A percentile compares a stretch with the other conserved stretches of the same genome.
Conservation (phyloP, 2,329 filamentous ascomycete genomes). For the Clonostachys rosea region DNA sequence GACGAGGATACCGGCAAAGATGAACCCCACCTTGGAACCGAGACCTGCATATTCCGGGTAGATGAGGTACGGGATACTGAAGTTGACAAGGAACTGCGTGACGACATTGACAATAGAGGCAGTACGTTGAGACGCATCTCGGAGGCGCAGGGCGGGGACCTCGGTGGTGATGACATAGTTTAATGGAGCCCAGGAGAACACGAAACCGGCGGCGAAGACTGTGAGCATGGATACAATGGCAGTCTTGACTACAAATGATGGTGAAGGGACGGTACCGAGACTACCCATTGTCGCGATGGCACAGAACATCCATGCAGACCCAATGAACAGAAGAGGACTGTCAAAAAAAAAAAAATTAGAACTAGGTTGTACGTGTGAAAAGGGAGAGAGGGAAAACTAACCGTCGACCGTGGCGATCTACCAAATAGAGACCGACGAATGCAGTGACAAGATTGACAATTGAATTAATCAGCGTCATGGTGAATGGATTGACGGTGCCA, state of each 20-base stretch:
- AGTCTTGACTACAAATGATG: conserved; percentile 8
- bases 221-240: conserved; percentile 20
- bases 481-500: conserved; percentile 17
- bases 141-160: conserved; percentile 19
- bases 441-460: conserved; percentile 6
- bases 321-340: conserved; percentile 12
- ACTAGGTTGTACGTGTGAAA: too few species aligned
- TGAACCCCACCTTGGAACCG: conserved; percentile 20
- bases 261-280: conserved; percentile 12
- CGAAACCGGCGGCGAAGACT: conserved; percentile 17
- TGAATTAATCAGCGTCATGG: conserved; percentile 9
- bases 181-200: conserved; percentile 21
- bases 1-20: conserved; percentile 7
- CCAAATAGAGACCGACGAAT: conserved; percentile 6
- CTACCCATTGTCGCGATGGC: conserved; percentile 23
- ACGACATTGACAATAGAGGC: conserved; percentile 19
- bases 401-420: background rate
- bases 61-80: conserved; percentile 30
- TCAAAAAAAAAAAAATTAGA: background rate
- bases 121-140: conserved; percentile 18
- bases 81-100: conserved; percentile 22
- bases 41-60: conserved; percentile 24
- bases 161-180: conserved; percentile 26
- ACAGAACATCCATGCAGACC: conserved; percentile 12
- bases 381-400: background rate